Evolutionary conservation across 208 protist species (phyloP).

Genomic region (Leishmania amazonensis): DNA sequence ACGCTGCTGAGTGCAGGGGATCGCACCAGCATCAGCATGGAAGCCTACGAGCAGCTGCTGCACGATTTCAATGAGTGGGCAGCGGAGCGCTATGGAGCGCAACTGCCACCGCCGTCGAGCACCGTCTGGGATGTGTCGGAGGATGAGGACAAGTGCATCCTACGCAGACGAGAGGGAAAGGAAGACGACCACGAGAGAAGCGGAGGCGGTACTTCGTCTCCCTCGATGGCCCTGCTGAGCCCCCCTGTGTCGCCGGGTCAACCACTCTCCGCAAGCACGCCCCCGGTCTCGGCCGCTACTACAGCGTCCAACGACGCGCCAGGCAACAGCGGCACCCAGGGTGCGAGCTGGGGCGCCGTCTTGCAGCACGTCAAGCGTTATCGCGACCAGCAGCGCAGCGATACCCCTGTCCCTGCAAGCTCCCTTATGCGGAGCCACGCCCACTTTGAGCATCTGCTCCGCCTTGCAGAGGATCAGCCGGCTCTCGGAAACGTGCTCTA

Average conservation of each 20-base stretch:
- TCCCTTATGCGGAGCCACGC: conserved; percentile 8
- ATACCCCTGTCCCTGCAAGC: not conserved
- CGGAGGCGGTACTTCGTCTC: not conserved
- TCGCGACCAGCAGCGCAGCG: conserved; percentile 12
- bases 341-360: conserved; percentile 9
- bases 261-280: not conserved
- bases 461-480: conserved; percentile 33
- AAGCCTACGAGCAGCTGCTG: conserved; percentile 66
- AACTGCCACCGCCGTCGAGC: conserved; percentile 15
- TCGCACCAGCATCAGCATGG: conserved; percentile 49
- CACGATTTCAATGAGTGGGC: conserved; percentile 46
- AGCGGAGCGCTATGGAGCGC: conserved; percentile 17
- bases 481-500: conserved; percentile 60
- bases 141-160: conserved; percentile 5
- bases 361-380: conserved; percentile 20
- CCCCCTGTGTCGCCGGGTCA: no score
- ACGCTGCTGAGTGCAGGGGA: conserved; percentile 55
- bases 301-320: not conserved
- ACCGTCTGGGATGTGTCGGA: conserved; percentile 24
- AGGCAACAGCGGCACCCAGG: conserved; percentile 3
- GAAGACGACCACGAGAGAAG: not conserved
- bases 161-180: not conserved
- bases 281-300: not conserved
- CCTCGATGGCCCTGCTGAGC: not conserved
- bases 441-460: conserved; percentile 20